Evolutionary conservation across 805 yeast genomes (phyloP).

Genomic region (Wickerhamiella dianesei): DNA sequence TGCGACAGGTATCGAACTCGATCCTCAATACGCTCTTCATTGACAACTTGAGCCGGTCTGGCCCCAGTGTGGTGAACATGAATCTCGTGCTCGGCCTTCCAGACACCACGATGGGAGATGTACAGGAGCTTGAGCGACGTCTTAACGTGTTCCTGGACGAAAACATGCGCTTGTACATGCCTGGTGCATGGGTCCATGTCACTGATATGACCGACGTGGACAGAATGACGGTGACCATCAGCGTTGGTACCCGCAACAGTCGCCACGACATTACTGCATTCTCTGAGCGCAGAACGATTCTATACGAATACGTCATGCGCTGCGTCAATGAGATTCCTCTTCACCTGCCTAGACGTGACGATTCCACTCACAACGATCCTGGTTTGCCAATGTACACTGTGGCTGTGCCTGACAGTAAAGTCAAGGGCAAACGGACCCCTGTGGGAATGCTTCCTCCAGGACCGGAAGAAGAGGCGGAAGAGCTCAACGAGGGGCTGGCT

Average conservation of each 20-base stretch:
- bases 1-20: conserved; percentile 28
- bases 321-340: conserved; percentile 26
- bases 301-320: conserved; percentile 22
- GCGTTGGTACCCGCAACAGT: conserved; percentile 23
- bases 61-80: conserved; percentile 19
- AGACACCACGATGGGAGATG: conserved; percentile 26
- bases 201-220: conserved; percentile 26
- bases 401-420: conserved; percentile 36
- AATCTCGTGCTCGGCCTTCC: conserved; percentile 25
- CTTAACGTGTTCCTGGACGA: conserved; percentile 22
- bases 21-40: conserved; percentile 27
- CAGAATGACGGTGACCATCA: conserved; percentile 20
- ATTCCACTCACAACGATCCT: conserved; percentile 23
- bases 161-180: conserved; percentile 26
- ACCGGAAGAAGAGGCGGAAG: not conserved
- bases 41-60: conserved; percentile 28
- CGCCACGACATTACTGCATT: conserved; percentile 22
- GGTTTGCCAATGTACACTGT: conserved; percentile 22
- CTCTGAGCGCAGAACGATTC: conserved; percentile 22
- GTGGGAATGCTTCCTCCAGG: conserved; percentile 10
- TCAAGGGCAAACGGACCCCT: conserved; percentile 6
- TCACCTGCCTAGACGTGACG: conserved; percentile 26
- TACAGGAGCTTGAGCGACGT: conserved; percentile 22
- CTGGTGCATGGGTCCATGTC: conserved; percentile 24
- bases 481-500: not conserved